Conservation (phyloP, 2,329 filamentous ascomycete species). For the Fusarium tjaetaba region DNA sequence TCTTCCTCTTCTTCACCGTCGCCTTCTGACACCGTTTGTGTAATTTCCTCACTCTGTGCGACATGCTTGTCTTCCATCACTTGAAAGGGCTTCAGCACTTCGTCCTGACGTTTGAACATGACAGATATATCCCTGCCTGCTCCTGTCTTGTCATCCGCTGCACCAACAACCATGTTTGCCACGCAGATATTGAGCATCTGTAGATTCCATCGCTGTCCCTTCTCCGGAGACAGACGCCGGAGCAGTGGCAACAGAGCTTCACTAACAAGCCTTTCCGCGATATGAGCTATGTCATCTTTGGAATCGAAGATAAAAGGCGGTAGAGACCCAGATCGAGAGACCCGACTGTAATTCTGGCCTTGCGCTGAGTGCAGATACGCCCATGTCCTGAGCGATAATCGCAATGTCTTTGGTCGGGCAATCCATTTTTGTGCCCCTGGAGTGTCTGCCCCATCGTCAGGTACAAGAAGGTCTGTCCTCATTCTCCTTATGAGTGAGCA, state of each 20-base stretch:
- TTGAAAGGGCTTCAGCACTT: conserved; percentile 73
- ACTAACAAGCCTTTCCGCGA: conserved; percentile 75
- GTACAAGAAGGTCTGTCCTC: conserved; percentile 76
- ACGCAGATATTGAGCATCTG: conserved; percentile 88
- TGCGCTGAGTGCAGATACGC: conserved; percentile 53
- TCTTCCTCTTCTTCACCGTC: conserved; percentile 34
- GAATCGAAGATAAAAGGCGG: conserved; percentile 79
- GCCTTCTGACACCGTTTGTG: conserved; percentile 26
- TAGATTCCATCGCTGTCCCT: conserved; percentile 76
- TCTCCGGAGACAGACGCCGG: conserved; percentile 75
- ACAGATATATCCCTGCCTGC: conserved; percentile 79
- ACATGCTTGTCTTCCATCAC: conserved; percentile 54
- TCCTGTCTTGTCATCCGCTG: conserved; percentile 59
- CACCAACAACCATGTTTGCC: conserved; percentile 78
- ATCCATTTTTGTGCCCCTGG: conserved; percentile 67
- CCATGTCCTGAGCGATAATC: conserved; percentile 78
- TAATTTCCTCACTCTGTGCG: conserved; percentile 40
- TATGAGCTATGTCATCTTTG: conserved; percentile 63
- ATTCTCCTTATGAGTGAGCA: conserved; percentile 80
- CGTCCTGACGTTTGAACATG: conserved; percentile 84
- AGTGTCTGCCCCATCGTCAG: conserved; percentile 52
- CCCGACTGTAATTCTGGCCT: conserved; percentile 71
- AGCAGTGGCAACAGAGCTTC: conserved; percentile 79
- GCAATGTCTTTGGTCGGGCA: conserved; percentile 82
- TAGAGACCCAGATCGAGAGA: conserved; percentile 78